Evolutionary conservation across 176 grass and related monocot genomes (phyloP), one percentile per base, ranked within the genome.

Genomic region (Pontederia paniculata): DNA sequence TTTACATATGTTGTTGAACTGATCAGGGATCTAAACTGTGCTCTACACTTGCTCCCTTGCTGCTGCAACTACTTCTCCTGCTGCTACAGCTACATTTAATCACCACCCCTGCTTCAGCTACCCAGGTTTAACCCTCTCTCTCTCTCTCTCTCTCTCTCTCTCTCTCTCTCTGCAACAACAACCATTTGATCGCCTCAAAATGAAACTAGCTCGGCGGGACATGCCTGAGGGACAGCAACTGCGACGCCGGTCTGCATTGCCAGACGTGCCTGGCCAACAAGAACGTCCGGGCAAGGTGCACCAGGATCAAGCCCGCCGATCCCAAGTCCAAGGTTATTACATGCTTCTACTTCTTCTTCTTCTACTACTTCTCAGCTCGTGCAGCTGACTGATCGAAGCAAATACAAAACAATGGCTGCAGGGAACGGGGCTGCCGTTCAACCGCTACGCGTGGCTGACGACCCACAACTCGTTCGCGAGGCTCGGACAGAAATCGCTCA

Each of bases 401-500:
- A n/a, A n/a, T n/a, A 37, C 28, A 37, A 37, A 37, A 37, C 28
- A 3, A 37, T 10, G 20, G 60, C 5, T 22, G 17, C 75, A 86
- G 88, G 82, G 73, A 18, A 53, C 13, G n/a, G 77, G 53, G 16
- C 60, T 97, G 61, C 83, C 93, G 54, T 97, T 90, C 67, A 97
- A 97, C 77, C 68, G 93, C 45, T 97, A 88, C 83, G 44, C 93
- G 2, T 90, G 93, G 93, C 75, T 97, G 41, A 97, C 93, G 60
- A 88, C 86, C 14, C 93, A 97, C 83, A 97, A 97, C 73, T 97
- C 93, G 53, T 97, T 90, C 83, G 77, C 93, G 19, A 68, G 80
- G 49, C 80, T 97, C 10, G 86, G 86, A 1, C 47, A 77, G 74
- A 62, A 21, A 0, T 89, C 91, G 23, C 58, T 43, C 54, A 83